A percentile compares a stretch with the other conserved stretches of the same genome.
Conservation (phyloP, 1,284 basidiomycete species). For the Tilletia caries region DNA sequence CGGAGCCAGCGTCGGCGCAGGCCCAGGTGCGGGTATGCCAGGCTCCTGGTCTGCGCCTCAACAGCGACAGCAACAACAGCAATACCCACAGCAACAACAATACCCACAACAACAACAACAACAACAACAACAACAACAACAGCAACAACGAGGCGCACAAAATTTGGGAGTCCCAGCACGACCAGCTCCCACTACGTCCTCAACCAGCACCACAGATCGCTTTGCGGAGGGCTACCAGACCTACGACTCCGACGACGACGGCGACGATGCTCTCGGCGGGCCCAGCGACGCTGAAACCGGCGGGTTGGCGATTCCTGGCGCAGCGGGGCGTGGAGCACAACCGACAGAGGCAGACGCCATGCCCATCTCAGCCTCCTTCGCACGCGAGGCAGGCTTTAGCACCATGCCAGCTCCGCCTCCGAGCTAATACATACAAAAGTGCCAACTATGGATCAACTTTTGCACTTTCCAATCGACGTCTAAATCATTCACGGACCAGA, state of each 20-base stretch:
- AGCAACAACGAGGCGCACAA: not conserved
- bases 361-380: conserved; percentile 3
- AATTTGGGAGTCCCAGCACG: too few relatives aligned
- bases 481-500: too few relatives aligned
- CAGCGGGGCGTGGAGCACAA: not conserved
- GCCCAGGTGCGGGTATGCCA: not conserved
- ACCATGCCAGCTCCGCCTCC: too few relatives aligned
- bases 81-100: not conserved
- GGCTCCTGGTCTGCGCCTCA: not conserved
- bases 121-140: not conserved
- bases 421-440: too few relatives aligned
- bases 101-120: not conserved
- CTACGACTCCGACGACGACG: conserved; percentile 3
- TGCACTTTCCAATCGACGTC: too few relatives aligned
- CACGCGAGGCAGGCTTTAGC: not conserved
- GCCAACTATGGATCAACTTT: too few relatives aligned
- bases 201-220: not conserved
- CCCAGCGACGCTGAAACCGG: not conserved
- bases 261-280: not conserved
- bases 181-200: not conserved
- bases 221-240: conserved; percentile 2
- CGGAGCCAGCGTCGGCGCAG: not conserved
- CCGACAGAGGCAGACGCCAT: not conserved
- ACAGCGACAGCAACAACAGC: not conserved
- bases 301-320: not conserved